Evolutionary conservation across 192 early-diverging fungal genomes (phyloP).

Genomic region (Entomortierella beljakovae): DNA sequence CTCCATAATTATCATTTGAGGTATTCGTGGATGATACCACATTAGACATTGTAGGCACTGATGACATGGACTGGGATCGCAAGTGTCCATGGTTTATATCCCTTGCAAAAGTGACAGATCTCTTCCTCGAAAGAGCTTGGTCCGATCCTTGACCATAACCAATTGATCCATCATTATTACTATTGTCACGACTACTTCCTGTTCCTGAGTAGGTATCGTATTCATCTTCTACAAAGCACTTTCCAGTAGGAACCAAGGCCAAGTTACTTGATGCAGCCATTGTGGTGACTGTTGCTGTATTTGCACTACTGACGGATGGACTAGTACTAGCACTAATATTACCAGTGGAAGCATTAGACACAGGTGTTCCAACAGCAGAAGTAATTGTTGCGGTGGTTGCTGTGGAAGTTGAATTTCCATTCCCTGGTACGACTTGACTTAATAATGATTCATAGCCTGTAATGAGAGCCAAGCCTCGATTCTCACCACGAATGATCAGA

Average conservation of each 20-base stretch:
- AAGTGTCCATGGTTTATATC: constrained; percentile 43
- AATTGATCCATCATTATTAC: constrained; percentile 2
- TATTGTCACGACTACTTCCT: constrained; percentile 1
- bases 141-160: constrained; percentile 26
- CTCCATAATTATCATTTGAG: constrained; percentile 13
- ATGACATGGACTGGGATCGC: constrained; percentile 51
- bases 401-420: background rate
- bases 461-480: constrained; percentile 17
- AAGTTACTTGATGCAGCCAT: background rate
- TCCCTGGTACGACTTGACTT: constrained; percentile 2
- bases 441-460: constrained; percentile 37
- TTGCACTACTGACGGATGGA: constrained; percentile 11
- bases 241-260: constrained; percentile 15
- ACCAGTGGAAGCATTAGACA: constrained; percentile 16
- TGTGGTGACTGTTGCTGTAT: constrained; percentile 11
- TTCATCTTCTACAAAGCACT: constrained; percentile 31
- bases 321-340: constrained; percentile 5
- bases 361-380: constrained; percentile 14
- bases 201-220: constrained; percentile 23
- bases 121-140: constrained; percentile 31
- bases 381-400: constrained; percentile 13
- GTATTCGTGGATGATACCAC: background rate
- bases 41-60: constrained; percentile 25
- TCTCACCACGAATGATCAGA: constrained; percentile 54
- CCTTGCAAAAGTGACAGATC: constrained; percentile 50